Conservation (phyloP, 768 basidiomycete genomes). For the Podaxis mareebaensis region DNA sequence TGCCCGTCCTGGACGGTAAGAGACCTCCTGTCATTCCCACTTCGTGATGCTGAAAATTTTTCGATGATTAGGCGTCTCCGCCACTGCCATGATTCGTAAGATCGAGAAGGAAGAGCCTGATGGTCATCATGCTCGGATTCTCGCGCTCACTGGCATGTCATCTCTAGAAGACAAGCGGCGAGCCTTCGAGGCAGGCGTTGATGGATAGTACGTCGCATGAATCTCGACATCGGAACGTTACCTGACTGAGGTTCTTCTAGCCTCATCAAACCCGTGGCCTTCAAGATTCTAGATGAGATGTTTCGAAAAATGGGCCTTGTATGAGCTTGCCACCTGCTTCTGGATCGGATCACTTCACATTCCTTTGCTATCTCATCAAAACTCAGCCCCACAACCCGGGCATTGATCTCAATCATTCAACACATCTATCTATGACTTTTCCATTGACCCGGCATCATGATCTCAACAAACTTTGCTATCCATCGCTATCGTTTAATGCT, state of each 20-base stretch:
- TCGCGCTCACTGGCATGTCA: constrained; percentile 93
- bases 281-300: constrained; percentile 86
- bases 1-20: constrained; percentile 90
- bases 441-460: not conserved
- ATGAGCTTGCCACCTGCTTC: constrained; percentile 21
- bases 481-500: constrained; percentile 1
- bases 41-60: not conserved
- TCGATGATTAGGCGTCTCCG: constrained; percentile 62
- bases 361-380: not conserved
- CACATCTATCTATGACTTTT: not conserved
- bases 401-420: not conserved
- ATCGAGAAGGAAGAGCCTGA: constrained; percentile 54
- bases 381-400: not conserved
- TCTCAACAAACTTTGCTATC: constrained; percentile 17
- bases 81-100: constrained; percentile 79
- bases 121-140: constrained; percentile 51
- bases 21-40: not conserved
- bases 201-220: constrained; percentile 82
- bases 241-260: constrained; percentile 37
- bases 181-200: constrained; percentile 91
- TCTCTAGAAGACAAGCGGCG: constrained; percentile 89
- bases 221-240: not conserved
- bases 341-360: not conserved
- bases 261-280: constrained; percentile 94
- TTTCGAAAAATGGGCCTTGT: constrained; percentile 68